Conservation (phyloP, 163 green algal species). For the Scenedesmus sp. region DNA sequence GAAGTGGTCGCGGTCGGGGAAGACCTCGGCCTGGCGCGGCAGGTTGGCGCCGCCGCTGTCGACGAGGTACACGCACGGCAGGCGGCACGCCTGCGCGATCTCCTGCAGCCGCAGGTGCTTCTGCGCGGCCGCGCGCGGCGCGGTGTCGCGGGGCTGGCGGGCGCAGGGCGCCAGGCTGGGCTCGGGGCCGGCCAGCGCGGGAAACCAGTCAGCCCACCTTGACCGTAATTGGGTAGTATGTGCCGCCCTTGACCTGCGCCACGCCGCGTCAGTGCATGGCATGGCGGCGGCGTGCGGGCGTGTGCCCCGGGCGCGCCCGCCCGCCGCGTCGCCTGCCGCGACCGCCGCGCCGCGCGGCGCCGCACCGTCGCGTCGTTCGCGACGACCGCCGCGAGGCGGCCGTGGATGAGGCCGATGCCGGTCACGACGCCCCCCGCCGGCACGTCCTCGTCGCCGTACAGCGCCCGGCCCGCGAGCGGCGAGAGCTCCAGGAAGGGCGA, state of each 20-base stretch:
- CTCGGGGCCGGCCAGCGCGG: too few relatives aligned
- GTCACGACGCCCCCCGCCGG: constrained; percentile 89
- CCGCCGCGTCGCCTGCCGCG: too few relatives aligned
- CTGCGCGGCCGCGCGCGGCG: constrained; percentile 32
- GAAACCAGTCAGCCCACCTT: constrained; percentile 75
- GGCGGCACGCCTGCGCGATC: constrained; percentile 65
- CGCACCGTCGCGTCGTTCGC: constrained; percentile 95
- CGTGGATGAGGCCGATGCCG: constrained; percentile 84
- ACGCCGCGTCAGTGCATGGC: too few relatives aligned
- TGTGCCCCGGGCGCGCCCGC: too few relatives aligned
- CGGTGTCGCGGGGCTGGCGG: too few relatives aligned
- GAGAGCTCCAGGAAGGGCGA: constrained; percentile 91
- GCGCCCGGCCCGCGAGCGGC: constrained; percentile 76
- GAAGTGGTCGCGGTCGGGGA: constrained; percentile 94
- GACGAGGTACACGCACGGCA: constrained; percentile 96
- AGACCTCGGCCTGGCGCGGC: constrained; percentile 75
- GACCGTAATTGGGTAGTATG: constrained; percentile 96
- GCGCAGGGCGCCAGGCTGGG: too few relatives aligned
- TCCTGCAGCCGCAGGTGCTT: constrained; percentile 85
- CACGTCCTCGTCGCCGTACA: constrained; percentile 90
- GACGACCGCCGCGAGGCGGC: constrained; percentile 70
- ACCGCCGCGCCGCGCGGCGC: too few relatives aligned
- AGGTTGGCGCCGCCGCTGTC: constrained; percentile 93
- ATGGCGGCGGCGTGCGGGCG: too few relatives aligned
- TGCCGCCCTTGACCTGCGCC: constrained; percentile 92